A percentile compares a stretch with the other conserved stretches of the same genome.
These are phyloP conservation scores for Leccinellum luteum DNA, from an alignment of 768 basidiomycete genomes.

Conservation along the genomic window DNA sequence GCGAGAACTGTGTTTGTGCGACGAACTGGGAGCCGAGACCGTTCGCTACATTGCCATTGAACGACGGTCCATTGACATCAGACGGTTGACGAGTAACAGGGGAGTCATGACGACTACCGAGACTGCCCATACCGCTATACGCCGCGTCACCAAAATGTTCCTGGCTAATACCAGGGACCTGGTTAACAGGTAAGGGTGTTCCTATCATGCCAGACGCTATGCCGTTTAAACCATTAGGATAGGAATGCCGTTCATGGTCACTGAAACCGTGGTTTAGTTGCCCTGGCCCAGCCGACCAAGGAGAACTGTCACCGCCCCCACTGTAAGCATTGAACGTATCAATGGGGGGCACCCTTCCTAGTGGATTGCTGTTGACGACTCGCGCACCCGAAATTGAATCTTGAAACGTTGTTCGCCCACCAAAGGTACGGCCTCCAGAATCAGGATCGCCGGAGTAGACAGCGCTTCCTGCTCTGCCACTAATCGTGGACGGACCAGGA, in stretches of 20 bases:
- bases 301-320: slow-evolving; percentile 27
- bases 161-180: slow-evolving; percentile 24
- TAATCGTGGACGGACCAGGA: slow-evolving; percentile 63
- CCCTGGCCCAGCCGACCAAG: slow-evolving; percentile 35
- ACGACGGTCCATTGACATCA: slow-evolving; percentile 25
- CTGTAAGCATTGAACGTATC: slow-evolving; percentile 41
- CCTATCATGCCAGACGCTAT: slow-evolving; percentile 17
- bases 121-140: slow-evolving; percentile 22
- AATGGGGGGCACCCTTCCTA: slow-evolving; percentile 32
- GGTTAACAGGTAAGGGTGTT: slow-evolving; percentile 18
- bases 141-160: slow-evolving; percentile 25
- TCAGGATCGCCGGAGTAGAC: slow-evolving; percentile 38
- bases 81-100: slow-evolving; percentile 20
- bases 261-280: slow-evolving; percentile 20
- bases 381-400: slow-evolving; percentile 43
- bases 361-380: slow-evolving; percentile 31
- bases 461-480: slow-evolving; percentile 41
- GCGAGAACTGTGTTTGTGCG: slow-evolving; percentile 17
- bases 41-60: slow-evolving; percentile 16
- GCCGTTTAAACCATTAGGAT: slow-evolving; percentile 26
- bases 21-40: slow-evolving; percentile 23
- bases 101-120: slow-evolving; percentile 22
- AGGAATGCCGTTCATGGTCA: slow-evolving; percentile 22
- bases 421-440: slow-evolving; percentile 33
- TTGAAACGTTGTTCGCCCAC: slow-evolving; percentile 38